phyloP scores from a whole-genome alignment of 208 protist species.

The Wallacemonas sp. region DNA sequence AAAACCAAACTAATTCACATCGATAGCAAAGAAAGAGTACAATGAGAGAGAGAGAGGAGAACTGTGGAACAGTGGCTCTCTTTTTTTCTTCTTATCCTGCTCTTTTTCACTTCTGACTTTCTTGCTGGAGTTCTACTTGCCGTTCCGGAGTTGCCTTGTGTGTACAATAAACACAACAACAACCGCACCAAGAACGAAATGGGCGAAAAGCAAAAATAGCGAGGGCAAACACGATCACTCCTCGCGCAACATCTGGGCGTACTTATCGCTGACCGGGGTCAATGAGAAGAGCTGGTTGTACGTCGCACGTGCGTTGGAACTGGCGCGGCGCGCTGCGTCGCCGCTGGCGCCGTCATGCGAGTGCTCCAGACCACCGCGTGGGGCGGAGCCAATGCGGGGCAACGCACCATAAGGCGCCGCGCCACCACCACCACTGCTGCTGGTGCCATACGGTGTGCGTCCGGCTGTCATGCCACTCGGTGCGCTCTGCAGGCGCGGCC shows the following conservation, averaged over 20 bases:
- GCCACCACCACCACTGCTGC: no score
- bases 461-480: not conserved
- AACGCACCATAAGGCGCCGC: not conserved
- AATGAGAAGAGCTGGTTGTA: constrained; percentile 13
- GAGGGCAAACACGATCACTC: not conserved
- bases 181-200: no score
- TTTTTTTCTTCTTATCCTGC: not conserved
- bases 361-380: not conserved
- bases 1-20: not conserved
- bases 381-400: constrained; percentile 4
- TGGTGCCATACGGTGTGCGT: no score
- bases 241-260: constrained; percentile 1
- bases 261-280: constrained; percentile 14
- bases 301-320: not conserved
- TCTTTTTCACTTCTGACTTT: not conserved
- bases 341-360: no score
- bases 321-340: not conserved
- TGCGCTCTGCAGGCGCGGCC: not conserved
- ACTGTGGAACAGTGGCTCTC: not conserved
- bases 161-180: no score
- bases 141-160: no score
- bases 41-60: not conserved
- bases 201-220: no score
- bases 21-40: not conserved
- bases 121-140: not conserved